Conservation (phyloP, 2,329 filamentous ascomycete species). For the Cephalotrichum gorgonifer region DNA sequence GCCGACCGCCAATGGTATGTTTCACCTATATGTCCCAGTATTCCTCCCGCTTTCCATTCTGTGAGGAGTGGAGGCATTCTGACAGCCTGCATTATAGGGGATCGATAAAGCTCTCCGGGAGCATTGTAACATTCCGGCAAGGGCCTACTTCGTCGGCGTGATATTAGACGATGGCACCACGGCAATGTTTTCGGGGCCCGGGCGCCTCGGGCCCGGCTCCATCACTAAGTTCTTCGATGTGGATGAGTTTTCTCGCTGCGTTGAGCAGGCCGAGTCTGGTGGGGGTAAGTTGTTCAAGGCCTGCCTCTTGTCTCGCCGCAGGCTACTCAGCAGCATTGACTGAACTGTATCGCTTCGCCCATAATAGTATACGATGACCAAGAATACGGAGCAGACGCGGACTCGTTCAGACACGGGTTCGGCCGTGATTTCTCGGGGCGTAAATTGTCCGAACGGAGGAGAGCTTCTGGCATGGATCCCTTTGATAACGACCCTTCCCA, state of each 20-base stretch:
- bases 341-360: neutral
- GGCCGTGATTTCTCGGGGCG: neutral
- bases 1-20: slow-evolving; percentile 3
- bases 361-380: slow-evolving; percentile 1
- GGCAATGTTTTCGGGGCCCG: slow-evolving; percentile 34
- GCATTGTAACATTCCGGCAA: slow-evolving; percentile 39
- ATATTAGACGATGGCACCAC: slow-evolving; percentile 35
- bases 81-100: slow-evolving; percentile 20
- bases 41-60: neutral
- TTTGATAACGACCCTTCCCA: slow-evolving; percentile 8
- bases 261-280: neutral
- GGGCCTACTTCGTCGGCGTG: slow-evolving; percentile 41
- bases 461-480: neutral
- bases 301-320: neutral
- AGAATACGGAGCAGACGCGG: neutral
- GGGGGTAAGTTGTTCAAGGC: neutral
- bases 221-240: slow-evolving; percentile 35
- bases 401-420: neutral
- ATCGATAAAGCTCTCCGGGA: slow-evolving; percentile 41
- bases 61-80: neutral
- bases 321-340: neutral
- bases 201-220: slow-evolving; percentile 24
- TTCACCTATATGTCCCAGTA: neutral
- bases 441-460: neutral
- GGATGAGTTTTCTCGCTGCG: slow-evolving; percentile 22